Evolutionary conservation across 2,329 filamentous ascomycete species (phyloP), one percentile per base, ranked within the genome.

Genomic region (Trichoderma arundinaceum): DNA sequence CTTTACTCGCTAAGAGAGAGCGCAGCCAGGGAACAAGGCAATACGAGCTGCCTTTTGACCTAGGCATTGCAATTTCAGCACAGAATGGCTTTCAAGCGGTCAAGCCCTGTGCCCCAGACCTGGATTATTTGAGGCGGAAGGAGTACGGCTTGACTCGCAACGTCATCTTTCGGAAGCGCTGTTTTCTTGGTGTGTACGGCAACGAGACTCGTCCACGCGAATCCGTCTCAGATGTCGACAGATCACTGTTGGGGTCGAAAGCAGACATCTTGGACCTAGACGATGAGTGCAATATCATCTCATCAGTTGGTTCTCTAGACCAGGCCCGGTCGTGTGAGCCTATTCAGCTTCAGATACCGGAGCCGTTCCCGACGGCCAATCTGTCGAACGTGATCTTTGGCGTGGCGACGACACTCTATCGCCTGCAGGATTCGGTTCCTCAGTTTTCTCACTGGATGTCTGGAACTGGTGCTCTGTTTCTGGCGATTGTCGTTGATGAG

Each of bases 401-500:
- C 64, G 80, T 88, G 4, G 84, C 86, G 0, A 87, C 85, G 22
- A 82, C 78, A 7, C 77, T 82, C 38, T 77, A 79, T 32, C 80
- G 86, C 39, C 74, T 88, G 64, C 74, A 80, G 44, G 78, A 80
- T 7, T 84, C 85, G 0, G 74, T 87, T 41, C 75, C 80, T 10
- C 77, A 81, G 15, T 85, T 88, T 64, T 75, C 80, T 13, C 84
- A 86, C 68, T 88, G 86, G 86, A 79, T 87, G 1, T 77, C 81
- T 2, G 77, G 81, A 46, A 82, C 83, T 0, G 79, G 79, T 12
- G 81, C 83, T 3, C 81, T 79, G 46, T 80, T 88, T 15, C 77
- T 88, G 13, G 84, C 81, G 17, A 72, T 83, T 35, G 77, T 86
- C 2, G 79, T 82, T 1, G 84, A 88, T 41, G 17, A 41, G 7